These are phyloP conservation scores for Cryptococcus sp. DNA, from an alignment of 1,284 basidiomycete species.

Conservation along the genomic window DNA sequence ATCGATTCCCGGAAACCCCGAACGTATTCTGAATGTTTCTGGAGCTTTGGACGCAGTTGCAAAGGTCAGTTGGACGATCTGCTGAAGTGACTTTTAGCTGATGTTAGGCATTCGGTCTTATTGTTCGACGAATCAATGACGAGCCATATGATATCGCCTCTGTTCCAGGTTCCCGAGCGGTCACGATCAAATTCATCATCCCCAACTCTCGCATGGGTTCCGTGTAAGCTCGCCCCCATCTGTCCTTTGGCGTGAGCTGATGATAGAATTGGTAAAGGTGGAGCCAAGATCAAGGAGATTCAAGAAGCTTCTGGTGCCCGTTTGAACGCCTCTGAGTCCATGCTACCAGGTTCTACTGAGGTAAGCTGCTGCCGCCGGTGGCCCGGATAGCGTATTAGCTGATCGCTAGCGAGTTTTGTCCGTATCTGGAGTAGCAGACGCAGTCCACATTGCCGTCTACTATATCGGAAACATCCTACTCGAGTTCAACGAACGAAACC, in stretches of 20 bases:
- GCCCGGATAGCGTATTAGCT: neutral
- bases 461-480: conserved; percentile 97
- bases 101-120: conserved; percentile 88
- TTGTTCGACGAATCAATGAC: conserved; percentile 98
- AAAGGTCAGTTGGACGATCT: conserved; percentile 61
- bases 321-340: conserved; percentile 93
- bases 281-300: conserved; percentile 99
- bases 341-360: conserved; percentile 99
- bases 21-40: conserved; percentile 94
- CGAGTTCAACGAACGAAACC: conserved; percentile 78
- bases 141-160: conserved; percentile 98
- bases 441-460: conserved; percentile 98
- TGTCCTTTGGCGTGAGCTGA: neutral
- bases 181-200: conserved; percentile 99
- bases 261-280: conserved; percentile 80
- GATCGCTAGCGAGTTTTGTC: conserved; percentile 79
- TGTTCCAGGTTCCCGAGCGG: conserved; percentile 93
- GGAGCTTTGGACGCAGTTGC: conserved; percentile 97
- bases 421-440: conserved; percentile 98
- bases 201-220: conserved; percentile 99
- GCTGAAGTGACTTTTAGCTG: neutral
- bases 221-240: conserved; percentile 52
- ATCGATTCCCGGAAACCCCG: conserved; percentile 94
- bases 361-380: conserved; percentile 53
- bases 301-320: conserved; percentile 97